phyloP scores from a whole-genome alignment of 225 moss, liverwort and hornwort genomes.

The Marchantia paleacea region DNA sequence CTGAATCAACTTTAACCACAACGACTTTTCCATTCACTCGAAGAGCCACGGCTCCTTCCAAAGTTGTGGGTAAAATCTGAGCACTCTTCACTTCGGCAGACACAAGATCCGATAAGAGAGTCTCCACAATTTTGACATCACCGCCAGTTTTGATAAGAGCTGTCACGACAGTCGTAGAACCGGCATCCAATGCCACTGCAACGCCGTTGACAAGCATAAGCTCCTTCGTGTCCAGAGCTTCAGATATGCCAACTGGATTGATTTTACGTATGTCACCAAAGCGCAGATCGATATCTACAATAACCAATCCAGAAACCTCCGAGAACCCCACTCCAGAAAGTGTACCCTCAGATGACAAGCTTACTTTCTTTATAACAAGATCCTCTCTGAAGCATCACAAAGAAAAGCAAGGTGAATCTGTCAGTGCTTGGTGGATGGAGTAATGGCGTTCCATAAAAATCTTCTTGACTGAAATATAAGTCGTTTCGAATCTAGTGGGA shows the following conservation, averaged over 20 bases:
- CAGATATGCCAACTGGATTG: constrained; percentile 48
- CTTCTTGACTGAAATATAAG: no score
- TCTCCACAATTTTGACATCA: constrained; percentile 47
- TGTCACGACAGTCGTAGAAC: constrained; percentile 49
- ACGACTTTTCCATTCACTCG: constrained; percentile 59
- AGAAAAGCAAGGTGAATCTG: background rate
- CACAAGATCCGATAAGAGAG: constrained; percentile 58
- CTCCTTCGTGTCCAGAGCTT: constrained; percentile 50
- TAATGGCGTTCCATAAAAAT: background rate
- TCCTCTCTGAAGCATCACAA: constrained; percentile 30
- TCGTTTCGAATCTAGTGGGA: no score
- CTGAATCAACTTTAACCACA: constrained; percentile 59
- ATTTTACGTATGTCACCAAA: constrained; percentile 60
- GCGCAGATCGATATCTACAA: constrained; percentile 66
- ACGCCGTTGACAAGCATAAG: constrained; percentile 55
- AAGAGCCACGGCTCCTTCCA: constrained; percentile 72
- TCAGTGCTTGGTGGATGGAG: background rate
- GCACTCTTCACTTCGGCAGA: constrained; percentile 37
- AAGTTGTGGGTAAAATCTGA: constrained; percentile 57
- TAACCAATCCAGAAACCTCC: constrained; percentile 58
- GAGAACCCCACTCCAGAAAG: constrained; percentile 76
- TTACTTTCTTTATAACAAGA: constrained; percentile 27
- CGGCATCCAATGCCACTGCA: constrained; percentile 65
- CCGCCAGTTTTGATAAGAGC: constrained; percentile 40
- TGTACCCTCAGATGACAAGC: constrained; percentile 45